These are phyloP conservation scores for Copromyces sp. DNA, from an alignment of 495 filamentous ascomycete genomes.

Conservation along the genomic window DNA sequence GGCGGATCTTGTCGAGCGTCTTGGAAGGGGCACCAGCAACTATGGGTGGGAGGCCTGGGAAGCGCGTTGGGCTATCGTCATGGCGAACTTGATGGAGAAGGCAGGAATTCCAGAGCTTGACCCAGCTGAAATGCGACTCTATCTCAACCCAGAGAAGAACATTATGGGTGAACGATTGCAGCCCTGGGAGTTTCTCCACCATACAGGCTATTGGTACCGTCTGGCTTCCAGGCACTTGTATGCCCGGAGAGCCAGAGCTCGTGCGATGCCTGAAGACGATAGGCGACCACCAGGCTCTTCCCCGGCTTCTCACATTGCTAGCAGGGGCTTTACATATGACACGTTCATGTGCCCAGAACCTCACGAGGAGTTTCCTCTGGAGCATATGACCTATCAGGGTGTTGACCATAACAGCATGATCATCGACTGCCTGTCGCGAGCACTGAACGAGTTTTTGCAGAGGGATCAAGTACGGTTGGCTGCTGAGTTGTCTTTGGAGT, in stretches of 20 bases:
- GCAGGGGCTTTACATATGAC: constrained; percentile 64
- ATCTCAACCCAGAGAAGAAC: constrained; percentile 56
- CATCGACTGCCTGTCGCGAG: constrained; percentile 46
- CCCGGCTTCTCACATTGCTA: constrained; percentile 56
- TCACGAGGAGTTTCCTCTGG: constrained; percentile 54
- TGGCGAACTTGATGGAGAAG: constrained; percentile 69
- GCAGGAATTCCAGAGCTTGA: constrained; percentile 39
- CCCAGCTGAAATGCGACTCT: constrained; percentile 32
- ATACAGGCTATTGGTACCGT: constrained; percentile 79
- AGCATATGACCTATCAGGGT: constrained; percentile 29
- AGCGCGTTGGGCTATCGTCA: constrained; percentile 67
- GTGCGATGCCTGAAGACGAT: constrained; percentile 65
- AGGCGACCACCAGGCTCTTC: constrained; percentile 54
- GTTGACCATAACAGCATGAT: constrained; percentile 58
- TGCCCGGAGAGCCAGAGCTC: constrained; percentile 48
- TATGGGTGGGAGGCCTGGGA: constrained; percentile 89
- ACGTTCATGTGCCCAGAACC: constrained; percentile 76
- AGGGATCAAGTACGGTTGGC: constrained; percentile 53
- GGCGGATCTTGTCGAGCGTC: constrained; percentile 63
- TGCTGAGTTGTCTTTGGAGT: constrained; percentile 58
- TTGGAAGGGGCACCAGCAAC: constrained; percentile 69
- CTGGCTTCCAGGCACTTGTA: constrained; percentile 56
- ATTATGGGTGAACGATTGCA: constrained; percentile 54
- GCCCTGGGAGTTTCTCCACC: constrained; percentile 75
- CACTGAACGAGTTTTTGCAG: constrained; percentile 54